These are phyloP conservation scores for Sugiyamaella xylanicola DNA, from an alignment of 1,139 yeast genomes.

Conservation along the genomic window DNA sequence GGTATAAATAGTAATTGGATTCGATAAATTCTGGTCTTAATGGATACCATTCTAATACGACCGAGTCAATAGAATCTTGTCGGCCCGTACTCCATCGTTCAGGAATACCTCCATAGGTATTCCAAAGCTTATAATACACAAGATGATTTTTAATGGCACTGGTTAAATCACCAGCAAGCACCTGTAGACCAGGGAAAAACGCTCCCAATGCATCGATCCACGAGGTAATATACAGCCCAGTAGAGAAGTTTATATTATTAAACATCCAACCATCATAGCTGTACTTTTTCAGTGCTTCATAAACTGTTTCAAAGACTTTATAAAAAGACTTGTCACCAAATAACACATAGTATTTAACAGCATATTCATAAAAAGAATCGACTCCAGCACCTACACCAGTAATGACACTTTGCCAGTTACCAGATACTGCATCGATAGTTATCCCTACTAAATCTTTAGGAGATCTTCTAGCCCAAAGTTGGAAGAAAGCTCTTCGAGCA, in stretches of 20 bases:
- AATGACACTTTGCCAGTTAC: conserved; percentile 59
- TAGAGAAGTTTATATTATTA: conserved; percentile 57
- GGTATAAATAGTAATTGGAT: conserved; percentile 78
- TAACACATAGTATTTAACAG: conserved; percentile 72
- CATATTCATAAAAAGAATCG: conserved; percentile 92
- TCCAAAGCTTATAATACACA: conserved; percentile 78
- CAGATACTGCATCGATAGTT: conserved; percentile 66
- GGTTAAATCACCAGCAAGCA: conserved; percentile 69
- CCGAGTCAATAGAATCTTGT: conserved; percentile 29
- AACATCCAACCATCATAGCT: conserved; percentile 59
- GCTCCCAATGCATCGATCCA: conserved; percentile 92
- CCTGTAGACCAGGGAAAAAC: conserved; percentile 85
- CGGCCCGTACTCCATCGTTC: conserved; percentile 72
- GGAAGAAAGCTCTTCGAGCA: conserved; percentile 65
- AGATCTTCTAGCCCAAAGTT: conserved; percentile 70
- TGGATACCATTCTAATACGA: conserved; percentile 82
- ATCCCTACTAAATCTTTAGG: conserved; percentile 69
- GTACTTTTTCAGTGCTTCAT: conserved; percentile 57
- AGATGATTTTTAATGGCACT: conserved; percentile 67
- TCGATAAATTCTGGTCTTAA: conserved; percentile 89
- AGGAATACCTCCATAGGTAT: conserved; percentile 76
- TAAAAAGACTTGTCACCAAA: conserved; percentile 67
- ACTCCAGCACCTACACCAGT: conserved; percentile 91
- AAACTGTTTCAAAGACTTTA: conserved; percentile 61
- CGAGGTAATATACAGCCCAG: conserved; percentile 54